phyloP scores from a whole-genome alignment of 257 asterid species.

The Rauvolfia tetraphylla region DNA sequence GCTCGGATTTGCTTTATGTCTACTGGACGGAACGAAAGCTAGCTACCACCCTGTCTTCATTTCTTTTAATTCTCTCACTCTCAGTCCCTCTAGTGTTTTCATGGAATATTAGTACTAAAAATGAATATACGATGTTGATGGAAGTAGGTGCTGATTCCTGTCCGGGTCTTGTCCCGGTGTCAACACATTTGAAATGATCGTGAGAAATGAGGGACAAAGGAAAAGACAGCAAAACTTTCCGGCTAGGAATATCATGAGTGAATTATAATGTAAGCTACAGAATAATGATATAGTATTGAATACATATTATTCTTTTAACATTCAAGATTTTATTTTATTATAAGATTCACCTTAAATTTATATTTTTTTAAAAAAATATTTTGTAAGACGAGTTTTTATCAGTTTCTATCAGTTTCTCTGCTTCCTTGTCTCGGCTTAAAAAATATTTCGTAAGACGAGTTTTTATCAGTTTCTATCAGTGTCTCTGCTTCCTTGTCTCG shows the following conservation, averaged over 20 bases:
- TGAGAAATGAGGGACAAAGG: neutral
- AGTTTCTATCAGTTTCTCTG: too few species aligned
- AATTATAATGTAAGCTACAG: neutral
- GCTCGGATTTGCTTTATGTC: constrained; percentile 45
- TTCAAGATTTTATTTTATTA: too few species aligned
- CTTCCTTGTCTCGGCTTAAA: too few species aligned
- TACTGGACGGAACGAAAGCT: constrained; percentile 19
- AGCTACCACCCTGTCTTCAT: constrained; percentile 11
- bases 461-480: too few species aligned
- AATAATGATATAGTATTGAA: neutral
- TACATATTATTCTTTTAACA: too few species aligned
- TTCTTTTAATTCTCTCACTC: neutral
- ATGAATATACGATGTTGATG: constrained; percentile 9
- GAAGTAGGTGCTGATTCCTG: constrained; percentile 11
- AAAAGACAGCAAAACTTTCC: too few species aligned
- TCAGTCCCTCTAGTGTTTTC: neutral
- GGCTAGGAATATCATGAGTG: too few species aligned
- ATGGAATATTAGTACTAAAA: neutral
- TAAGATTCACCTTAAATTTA: too few species aligned
- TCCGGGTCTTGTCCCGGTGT: constrained; percentile 7
- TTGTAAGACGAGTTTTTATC: too few species aligned
- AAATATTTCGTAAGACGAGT: too few species aligned
- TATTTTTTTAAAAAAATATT: too few species aligned
- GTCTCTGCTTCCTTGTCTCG: too few species aligned
- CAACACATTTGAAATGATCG: neutral